Base-by-base conservation (phyloP, 208 protist species). In the Trypanosoma caninum region DNA sequence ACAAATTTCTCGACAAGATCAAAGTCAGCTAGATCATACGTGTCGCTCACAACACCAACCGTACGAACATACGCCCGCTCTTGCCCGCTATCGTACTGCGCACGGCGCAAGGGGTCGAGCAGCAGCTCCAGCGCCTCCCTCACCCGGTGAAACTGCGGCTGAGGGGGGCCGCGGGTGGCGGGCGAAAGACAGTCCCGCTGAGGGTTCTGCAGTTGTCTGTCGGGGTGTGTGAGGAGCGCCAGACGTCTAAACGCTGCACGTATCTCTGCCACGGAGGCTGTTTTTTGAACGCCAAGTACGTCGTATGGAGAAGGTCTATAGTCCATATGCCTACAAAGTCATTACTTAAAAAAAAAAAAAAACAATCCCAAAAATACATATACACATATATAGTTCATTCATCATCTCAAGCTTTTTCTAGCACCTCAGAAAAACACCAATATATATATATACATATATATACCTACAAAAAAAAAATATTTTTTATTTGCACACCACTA, bases 161-260 rank as follows among this genome's bases (percentile, higher is more conserved):
- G n/a, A n/a, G n/a, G n/a, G n/a, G n/a, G n/a, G n/a, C n/a, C n/a
- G n/a, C 9, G 57, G 11, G 59, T 33, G n/a, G 42, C 28, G 6
- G 40, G 5, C 1, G 31, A 20, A 30, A 10, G 16, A 33, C 33
- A 23, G 1, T 56, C 45, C 4, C 31, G 13, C 13, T 16, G 8
- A n/a, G 4, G 2, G 27, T 18, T 40, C 4, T 14, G 25, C 25
- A 16, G 11, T 34, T 27, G 30, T 62, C 89, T 94, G 60, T 94
- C 87, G 0, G 87, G 87, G 59, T 94, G 87, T 5, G 81, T 89
- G 27, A 30, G 45, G 10, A 94, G 62, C 13, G 83, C 87, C 56
- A 87, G 69, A 7, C 60, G 65, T 38, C 74, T 81, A 52, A 94
- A 94, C 52, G 79, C 82, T 14, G 46, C 14, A 18, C 87, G 80